phyloP scores from a whole-genome alignment of 768 basidiomycete species.

The Rhodotorula paludigena region DNA sequence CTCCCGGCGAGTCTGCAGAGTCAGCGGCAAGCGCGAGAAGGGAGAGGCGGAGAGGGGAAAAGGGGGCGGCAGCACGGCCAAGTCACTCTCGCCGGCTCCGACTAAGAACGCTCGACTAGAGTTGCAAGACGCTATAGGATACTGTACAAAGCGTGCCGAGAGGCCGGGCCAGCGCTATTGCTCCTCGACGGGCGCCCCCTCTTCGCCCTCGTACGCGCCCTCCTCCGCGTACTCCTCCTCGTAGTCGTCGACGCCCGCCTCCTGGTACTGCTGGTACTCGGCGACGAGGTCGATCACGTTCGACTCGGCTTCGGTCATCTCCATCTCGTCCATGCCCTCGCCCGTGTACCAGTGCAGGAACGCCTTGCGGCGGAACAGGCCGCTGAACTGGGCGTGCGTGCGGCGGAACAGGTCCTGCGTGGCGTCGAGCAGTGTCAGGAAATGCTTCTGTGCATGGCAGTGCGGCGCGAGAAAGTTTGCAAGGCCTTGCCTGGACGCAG shows the following conservation, averaged over 20 bases:
- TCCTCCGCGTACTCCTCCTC: slow-evolving; percentile 10
- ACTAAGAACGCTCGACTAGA: too few relatives aligned
- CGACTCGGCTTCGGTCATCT: slow-evolving; percentile 97
- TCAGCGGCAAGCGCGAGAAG: too few relatives aligned
- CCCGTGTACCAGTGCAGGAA: slow-evolving; percentile 88
- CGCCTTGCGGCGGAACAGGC: slow-evolving; percentile 77
- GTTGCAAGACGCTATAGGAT: too few relatives aligned
- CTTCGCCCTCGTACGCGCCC: neutral
- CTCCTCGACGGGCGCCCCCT: neutral
- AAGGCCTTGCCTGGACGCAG: slow-evolving; percentile 66
- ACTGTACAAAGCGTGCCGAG: too few relatives aligned
- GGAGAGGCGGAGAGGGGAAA: too few relatives aligned
- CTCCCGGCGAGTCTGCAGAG: too few relatives aligned
- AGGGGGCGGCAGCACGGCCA: too few relatives aligned
- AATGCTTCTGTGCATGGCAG: neutral
- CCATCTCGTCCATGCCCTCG: slow-evolving; percentile 96
- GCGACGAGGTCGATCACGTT: slow-evolving; percentile 97
- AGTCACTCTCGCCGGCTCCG: too few relatives aligned
- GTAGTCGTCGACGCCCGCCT: slow-evolving; percentile 28
- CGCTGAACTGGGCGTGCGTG: slow-evolving; percentile 63
- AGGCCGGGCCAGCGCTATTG: neutral
- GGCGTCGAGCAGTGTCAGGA: too few relatives aligned
- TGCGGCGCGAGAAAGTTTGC: neutral
- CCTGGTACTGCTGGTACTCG: slow-evolving; percentile 74
- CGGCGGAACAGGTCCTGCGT: slow-evolving; percentile 80